A percentile compares a stretch with the other conserved stretches of the same genome.
Conservation (phyloP, 352 stramenopile species). For the Phytophthora gonapodyides region DNA sequence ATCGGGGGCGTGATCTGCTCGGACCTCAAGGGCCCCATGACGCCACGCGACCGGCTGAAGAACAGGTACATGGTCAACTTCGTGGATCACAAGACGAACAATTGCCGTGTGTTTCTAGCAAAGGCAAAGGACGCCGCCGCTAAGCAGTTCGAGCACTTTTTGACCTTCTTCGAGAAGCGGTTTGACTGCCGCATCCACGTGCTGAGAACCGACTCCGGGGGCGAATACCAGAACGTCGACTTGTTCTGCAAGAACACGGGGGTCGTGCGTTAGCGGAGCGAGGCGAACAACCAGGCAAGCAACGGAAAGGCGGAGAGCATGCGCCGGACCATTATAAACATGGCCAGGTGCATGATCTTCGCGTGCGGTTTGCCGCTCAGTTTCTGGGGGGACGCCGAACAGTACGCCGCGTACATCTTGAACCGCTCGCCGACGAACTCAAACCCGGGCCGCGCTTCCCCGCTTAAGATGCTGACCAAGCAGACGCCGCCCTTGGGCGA, state of each 20-base stretch:
- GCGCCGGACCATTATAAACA: slow-evolving; percentile 23
- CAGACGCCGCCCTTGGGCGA: slow-evolving; percentile 1
- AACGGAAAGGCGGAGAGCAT: slow-evolving; percentile 42
- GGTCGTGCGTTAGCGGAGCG: slow-evolving; percentile 22
- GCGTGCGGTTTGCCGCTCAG: slow-evolving; percentile 24
- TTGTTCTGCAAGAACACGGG: slow-evolving; percentile 28
- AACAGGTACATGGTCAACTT: slow-evolving; percentile 30
- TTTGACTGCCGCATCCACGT: slow-evolving; percentile 15
- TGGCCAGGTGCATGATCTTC: slow-evolving; percentile 38
- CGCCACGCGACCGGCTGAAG: background rate
- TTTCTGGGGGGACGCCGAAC: slow-evolving; percentile 29
- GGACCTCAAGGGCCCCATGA: slow-evolving; percentile 14
- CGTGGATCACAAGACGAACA: slow-evolving; percentile 18
- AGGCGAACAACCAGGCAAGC: slow-evolving; percentile 26
- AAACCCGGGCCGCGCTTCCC: slow-evolving; percentile 6
- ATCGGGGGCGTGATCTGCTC: slow-evolving; percentile 23
- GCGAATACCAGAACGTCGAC: slow-evolving; percentile 34
- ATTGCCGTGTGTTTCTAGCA: slow-evolving; percentile 19
- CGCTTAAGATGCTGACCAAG: slow-evolving; percentile 14
- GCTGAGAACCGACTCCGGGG: slow-evolving; percentile 17
- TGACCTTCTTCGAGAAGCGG: slow-evolving; percentile 6
- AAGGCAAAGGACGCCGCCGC: slow-evolving; percentile 14
- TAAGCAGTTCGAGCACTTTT: slow-evolving; percentile 14
- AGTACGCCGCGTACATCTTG: slow-evolving; percentile 37
- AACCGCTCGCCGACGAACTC: slow-evolving; percentile 24